Conservation (phyloP, 225 moss, liverwort and hornwort species). For the Bryoerythrophyllum caledonicum region DNA sequence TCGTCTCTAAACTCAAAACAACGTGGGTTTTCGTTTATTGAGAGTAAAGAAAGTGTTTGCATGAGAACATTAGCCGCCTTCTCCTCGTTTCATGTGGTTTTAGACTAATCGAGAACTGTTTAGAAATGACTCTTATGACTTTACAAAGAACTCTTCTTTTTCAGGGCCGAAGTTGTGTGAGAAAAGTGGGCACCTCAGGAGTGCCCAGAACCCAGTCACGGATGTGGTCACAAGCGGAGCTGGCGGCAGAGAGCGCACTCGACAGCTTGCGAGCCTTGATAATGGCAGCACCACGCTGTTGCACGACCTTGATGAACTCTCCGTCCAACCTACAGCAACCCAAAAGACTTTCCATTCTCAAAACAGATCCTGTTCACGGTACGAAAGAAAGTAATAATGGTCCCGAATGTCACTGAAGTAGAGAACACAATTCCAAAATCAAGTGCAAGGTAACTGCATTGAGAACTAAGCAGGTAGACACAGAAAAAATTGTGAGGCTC, state of each 20-base stretch:
- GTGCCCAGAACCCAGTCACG: constrained; percentile 97
- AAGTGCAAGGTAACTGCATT: too few relatives aligned
- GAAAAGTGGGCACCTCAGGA: constrained; percentile 61
- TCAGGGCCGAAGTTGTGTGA: background rate
- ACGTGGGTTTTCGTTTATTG: too few relatives aligned
- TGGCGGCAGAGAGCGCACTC: constrained; percentile 96
- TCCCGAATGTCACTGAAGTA: background rate
- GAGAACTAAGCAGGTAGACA: too few relatives aligned
- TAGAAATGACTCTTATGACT: too few relatives aligned
- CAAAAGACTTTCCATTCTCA: constrained; percentile 8
- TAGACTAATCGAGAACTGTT: too few relatives aligned
- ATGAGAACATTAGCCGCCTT: background rate
- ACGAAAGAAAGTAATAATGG: background rate
- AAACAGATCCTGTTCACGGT: constrained; percentile 1
- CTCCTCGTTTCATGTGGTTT: too few relatives aligned
- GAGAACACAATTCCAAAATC: background rate
- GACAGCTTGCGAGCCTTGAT: constrained; percentile 99
- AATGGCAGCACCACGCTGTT: constrained; percentile 95
- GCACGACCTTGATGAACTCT: constrained; percentile 93
- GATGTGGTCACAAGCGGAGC: constrained; percentile 97
- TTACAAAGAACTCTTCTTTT: background rate
- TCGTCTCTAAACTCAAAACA: too few relatives aligned
- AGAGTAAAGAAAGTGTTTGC: constrained; percentile 1
- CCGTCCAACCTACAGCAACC: constrained; percentile 70
- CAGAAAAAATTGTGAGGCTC: too few relatives aligned